Percentiles rank a stretch among this genome's conserved stretches.
Conservation (phyloP, 208 protist genomes). For the Leishmania aethiopica region DNA sequence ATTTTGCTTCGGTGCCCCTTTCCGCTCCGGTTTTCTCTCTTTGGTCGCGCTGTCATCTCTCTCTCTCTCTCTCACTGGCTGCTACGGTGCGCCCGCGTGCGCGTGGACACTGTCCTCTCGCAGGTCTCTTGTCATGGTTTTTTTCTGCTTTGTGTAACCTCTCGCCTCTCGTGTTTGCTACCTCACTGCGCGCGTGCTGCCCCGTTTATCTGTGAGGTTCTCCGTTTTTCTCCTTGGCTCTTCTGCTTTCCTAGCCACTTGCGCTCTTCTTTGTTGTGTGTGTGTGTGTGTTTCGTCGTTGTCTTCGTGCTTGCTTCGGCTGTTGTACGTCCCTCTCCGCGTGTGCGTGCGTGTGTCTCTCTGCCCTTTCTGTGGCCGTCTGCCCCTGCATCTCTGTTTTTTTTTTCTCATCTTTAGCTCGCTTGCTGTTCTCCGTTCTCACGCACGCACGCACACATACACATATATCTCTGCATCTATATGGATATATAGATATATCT, state of each 20-base stretch:
- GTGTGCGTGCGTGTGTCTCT: not conserved
- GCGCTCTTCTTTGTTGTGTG: not conserved
- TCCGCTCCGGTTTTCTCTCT: not conserved
- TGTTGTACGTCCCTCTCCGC: slow-evolving; percentile 17
- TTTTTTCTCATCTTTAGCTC: not conserved
- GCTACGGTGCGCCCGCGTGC: not conserved
- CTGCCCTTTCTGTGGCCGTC: not conserved
- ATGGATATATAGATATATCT: too few relatives aligned
- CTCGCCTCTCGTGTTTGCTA: not conserved
- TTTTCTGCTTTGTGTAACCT: not conserved
- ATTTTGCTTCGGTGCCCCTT: not conserved
- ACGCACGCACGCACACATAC: not conserved
- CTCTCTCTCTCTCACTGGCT: not conserved
- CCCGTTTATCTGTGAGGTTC: not conserved
- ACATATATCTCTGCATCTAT: not conserved
- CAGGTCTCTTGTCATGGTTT: not conserved
- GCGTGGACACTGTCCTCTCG: not conserved
- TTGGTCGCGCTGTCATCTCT: not conserved
- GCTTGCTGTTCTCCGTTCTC: not conserved
- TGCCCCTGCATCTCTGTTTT: too few relatives aligned
- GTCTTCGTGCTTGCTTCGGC: not conserved
- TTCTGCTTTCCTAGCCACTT: not conserved
- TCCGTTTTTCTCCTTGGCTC: not conserved
- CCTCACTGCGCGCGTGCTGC: not conserved
- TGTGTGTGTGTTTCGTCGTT: not conserved